Evolutionary conservation across 2,329 filamentous ascomycete species (phyloP).

Genomic region (Tolypocladium tropicale): DNA sequence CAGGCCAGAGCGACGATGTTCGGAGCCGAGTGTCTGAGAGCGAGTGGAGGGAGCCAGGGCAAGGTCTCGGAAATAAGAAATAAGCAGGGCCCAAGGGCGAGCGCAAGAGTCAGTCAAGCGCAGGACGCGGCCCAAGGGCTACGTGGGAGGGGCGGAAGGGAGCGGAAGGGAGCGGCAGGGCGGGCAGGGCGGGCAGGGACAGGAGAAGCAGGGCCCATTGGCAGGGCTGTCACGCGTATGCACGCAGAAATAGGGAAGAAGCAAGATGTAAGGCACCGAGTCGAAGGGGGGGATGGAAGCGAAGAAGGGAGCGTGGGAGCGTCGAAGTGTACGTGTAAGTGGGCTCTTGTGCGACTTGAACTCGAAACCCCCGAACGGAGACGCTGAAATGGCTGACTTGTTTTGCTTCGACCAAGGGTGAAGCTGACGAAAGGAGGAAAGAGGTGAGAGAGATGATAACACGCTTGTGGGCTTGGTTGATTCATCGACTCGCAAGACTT

Average conservation of each 20-base stretch:
- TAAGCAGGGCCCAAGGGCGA: neutral
- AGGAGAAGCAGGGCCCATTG: neutral
- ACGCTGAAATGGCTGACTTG: too few species aligned
- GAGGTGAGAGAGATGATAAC: neutral
- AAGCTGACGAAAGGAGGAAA: neutral
- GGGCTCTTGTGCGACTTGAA: neutral
- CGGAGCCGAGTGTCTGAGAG: neutral
- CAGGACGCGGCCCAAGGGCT: neutral
- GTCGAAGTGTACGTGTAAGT: neutral
- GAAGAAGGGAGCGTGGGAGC: neutral
- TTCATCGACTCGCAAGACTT: neutral
- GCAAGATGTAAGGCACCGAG: neutral
- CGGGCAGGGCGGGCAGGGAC: neutral
- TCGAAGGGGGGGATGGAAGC: neutral
- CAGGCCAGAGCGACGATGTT: neutral
- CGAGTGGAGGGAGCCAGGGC: neutral
- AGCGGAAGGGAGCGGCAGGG: neutral
- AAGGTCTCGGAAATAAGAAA: conserved; percentile 1
- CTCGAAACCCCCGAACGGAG: neutral
- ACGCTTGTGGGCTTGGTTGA: neutral
- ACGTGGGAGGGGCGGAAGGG: neutral
- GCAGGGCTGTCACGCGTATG: neutral
- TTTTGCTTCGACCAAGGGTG: neutral
- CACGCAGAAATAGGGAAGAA: neutral
- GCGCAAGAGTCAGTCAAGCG: neutral